Conservation (phyloP, 352 stramenopile genomes). For the Halophytophthora batemanensis region DNA sequence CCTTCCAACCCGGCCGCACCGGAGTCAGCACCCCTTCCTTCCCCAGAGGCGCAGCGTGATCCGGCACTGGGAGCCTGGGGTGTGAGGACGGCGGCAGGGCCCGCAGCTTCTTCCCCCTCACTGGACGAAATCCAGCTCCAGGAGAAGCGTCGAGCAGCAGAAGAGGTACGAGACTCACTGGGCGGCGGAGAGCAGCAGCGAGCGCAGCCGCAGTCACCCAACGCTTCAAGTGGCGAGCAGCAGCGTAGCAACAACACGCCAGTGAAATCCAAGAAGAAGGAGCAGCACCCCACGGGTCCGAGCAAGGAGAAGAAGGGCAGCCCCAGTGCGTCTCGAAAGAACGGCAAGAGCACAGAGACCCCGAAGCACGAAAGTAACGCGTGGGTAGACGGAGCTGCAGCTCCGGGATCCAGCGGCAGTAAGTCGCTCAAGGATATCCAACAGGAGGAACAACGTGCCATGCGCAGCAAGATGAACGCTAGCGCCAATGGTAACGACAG, state of each 20-base stretch:
- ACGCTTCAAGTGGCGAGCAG: background rate
- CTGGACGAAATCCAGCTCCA: slow-evolving; percentile 44
- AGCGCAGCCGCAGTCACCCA: background rate
- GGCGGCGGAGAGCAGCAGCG: slow-evolving; percentile 1
- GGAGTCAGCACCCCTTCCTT: slow-evolving; percentile 11
- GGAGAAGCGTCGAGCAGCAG: slow-evolving; percentile 33
- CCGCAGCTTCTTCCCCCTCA: slow-evolving; percentile 20
- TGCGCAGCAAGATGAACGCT: slow-evolving; percentile 52
- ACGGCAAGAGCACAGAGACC: slow-evolving; percentile 20
- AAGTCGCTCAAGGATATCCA: slow-evolving; percentile 85
- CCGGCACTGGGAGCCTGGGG: slow-evolving; percentile 32
- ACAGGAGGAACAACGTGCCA: slow-evolving; percentile 68
- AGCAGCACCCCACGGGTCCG: slow-evolving; percentile 4
- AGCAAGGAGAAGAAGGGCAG: slow-evolving; percentile 30
- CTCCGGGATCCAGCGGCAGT: slow-evolving; percentile 6
- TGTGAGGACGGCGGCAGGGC: slow-evolving; percentile 12
- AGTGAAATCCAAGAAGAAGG: slow-evolving; percentile 14
- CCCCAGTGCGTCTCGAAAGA: slow-evolving; percentile 23
- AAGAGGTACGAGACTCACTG: slow-evolving; percentile 9
- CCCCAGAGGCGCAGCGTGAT: slow-evolving; percentile 11
- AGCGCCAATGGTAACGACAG: slow-evolving; percentile 18
- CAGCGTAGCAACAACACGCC: slow-evolving; percentile 10
- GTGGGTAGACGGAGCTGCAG: slow-evolving; percentile 30
- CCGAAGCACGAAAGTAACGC: slow-evolving; percentile 26
- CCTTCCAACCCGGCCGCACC: slow-evolving; percentile 12